Evolutionary conservation across 2,329 filamentous ascomycete genomes (phyloP), one percentile per base, ranked within the genome.

Genomic region (Hymenoscyphus linearis): DNA sequence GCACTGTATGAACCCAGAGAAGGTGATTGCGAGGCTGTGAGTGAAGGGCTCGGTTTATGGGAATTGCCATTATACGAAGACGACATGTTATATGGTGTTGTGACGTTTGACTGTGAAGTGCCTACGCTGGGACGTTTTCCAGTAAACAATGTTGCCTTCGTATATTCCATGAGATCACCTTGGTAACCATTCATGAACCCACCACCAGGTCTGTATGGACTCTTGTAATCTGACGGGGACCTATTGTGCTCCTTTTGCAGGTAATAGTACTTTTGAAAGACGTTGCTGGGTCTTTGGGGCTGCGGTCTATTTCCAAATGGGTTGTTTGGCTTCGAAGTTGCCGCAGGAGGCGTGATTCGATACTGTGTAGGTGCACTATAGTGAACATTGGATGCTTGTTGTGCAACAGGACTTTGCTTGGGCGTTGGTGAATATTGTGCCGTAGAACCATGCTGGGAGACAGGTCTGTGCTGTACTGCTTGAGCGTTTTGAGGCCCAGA

Each of bases 111-210:
- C 26, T 59, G 36, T 10, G 59, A 31, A 1, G 58, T 57, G 36
- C 52, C 57, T 22, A 35, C 26, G 35, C 58, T 57, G 10, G 67
- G 53, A 54, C 61, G 60, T 26, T 66, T 68, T 50, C 18, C 44
- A 22, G 61, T 57, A 61, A 71, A 71, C 52, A 71, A n/a, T 2
- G 65, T 71, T 53, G 68, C 62, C 36, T 70, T 64, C 27, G 72
- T 56, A 57, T 73, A 67, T n/a, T 65, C 67, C 54, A 69, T 59
- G 2, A 70, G 61, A 52, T 64, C 69, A 2, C 80, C 82, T 70
- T 85, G 82, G 60, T 85, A 85, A 4, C 82, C 83, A 63, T 86
- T 86, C 36, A 80, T 84, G 66, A 86, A 86, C 0, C 83, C 84
- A 26, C 81, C 80, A 74, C 70, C 71, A 58, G 77, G 75, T 16